Base-by-base conservation (phyloP, 2,329 filamentous ascomycete genomes). In the Claviceps sp. region DNA sequence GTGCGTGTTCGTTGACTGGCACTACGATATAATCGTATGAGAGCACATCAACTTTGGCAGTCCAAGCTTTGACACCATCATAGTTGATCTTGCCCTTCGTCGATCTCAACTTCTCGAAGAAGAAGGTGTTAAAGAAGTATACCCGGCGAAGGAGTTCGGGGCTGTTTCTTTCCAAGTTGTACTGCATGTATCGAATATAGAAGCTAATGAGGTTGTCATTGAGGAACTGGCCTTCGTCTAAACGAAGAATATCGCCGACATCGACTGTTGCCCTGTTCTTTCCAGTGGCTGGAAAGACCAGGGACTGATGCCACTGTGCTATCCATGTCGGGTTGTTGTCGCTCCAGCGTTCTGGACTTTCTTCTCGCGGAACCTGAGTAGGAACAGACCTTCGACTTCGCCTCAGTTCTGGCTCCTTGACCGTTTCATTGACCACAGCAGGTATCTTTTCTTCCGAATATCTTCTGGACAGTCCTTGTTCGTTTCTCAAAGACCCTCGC, bases 151-250 rank as follows among this genome's bases (percentile, higher is more conserved):
- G 70, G 4, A 82, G 59, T 46, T 79, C 71, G 0, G 79, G 75
- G 2, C 75, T 72, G 11, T 75, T 70, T 41, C 71, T 66, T 56
- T 81, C 75, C 38, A 85, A 65, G 43, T 76, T 68, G 53, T 77
- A 70, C 61, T 90, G 82, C 5, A 91, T 70, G 58, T 82, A 87
- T 34, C 85, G 82, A 52, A 95, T 73, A 62, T 94, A 95, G 63
- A 96, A 96, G 49, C 80, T 82, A 58, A 98, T 86, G 30, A 98
- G 71, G 61, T 89, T 95, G 69, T 98, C 93, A 63, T 98, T 98
- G 44, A 98, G 69, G 54, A 86, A 95, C 59, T 95, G 79, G 13
- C 83, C 87, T 56, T 94, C 87, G 54, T 95, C 84, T 2, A 98
- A 76, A 43, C 88, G 77, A 20, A 75, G 70, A 37, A 97, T 81